Percentiles rank a stretch among this genome's conserved stretches.
These are phyloP conservation scores for Amoebophrya sp. DNA, from an alignment of 169 alveolate species.

Conservation along the genomic window DNA sequence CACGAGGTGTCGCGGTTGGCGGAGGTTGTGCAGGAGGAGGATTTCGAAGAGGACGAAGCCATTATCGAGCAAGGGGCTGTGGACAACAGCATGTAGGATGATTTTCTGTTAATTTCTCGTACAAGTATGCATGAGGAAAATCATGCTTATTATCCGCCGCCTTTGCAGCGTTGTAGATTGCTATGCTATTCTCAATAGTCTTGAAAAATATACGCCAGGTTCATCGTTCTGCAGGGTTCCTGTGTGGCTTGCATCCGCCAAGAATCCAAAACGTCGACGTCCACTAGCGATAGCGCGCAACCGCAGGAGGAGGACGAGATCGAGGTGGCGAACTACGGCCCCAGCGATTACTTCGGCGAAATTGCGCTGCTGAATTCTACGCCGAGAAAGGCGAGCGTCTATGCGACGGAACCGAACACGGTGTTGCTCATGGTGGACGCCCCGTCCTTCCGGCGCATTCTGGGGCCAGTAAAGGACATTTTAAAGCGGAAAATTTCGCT, in stretches of 20 bases:
- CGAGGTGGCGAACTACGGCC: background rate
- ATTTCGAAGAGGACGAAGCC: background rate
- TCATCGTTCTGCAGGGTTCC: too few relatives aligned
- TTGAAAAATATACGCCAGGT: too few relatives aligned
- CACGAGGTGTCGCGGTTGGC: background rate
- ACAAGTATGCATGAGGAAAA: background rate
- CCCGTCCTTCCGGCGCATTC: background rate
- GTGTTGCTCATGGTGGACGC: background rate
- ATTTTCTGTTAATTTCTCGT: background rate
- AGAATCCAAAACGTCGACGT: too few relatives aligned
- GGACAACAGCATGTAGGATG: background rate
- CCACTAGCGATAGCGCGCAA: too few relatives aligned
- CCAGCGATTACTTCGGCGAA: background rate
- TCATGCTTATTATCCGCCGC: too few relatives aligned
- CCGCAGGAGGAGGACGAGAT: background rate
- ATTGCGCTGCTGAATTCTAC: background rate
- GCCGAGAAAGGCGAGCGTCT: background rate
- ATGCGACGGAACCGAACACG: background rate
- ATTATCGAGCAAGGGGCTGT: constrained; percentile 1
- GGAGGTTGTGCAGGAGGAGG: background rate
- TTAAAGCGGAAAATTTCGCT: background rate
- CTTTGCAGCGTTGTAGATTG: too few relatives aligned
- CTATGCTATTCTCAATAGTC: too few relatives aligned
- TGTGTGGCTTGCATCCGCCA: too few relatives aligned
- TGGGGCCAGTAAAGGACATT: background rate